Conservation (phyloP, 371 early-diverging fungal species). For the Blakeslea trispora region DNA sequence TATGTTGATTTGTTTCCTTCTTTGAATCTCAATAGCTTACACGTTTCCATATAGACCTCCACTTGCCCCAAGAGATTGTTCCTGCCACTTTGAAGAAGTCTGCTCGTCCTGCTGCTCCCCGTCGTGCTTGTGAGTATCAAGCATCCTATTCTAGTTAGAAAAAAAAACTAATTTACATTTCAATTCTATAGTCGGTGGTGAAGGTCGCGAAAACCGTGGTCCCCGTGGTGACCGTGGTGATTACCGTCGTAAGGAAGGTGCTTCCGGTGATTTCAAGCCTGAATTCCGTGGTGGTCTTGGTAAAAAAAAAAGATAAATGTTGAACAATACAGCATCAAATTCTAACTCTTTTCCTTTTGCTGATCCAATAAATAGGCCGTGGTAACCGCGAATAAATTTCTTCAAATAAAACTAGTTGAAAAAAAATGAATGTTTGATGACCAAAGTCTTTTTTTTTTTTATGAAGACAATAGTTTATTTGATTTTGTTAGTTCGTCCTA, state of each 20-base stretch:
- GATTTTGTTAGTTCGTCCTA: too few relatives aligned
- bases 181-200: slow-evolving; percentile 30
- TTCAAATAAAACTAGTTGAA: background rate
- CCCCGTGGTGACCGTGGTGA: slow-evolving; percentile 74
- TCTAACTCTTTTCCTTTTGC: background rate
- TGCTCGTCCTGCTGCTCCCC: slow-evolving; percentile 64
- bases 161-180: background rate
- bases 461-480: too few relatives aligned
- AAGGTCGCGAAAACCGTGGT: slow-evolving; percentile 54
- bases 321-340: too few relatives aligned
- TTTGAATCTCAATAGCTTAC: background rate
- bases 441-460: background rate
- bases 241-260: slow-evolving; percentile 91
- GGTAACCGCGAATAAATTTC: slow-evolving; percentile 37
- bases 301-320: slow-evolving; percentile 10
- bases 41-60: slow-evolving; percentile 57
- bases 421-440: background rate
- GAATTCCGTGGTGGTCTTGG: slow-evolving; percentile 86
- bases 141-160: background rate
- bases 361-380: too few relatives aligned
- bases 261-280: slow-evolving; percentile 88
- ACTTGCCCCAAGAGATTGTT: slow-evolving; percentile 94
- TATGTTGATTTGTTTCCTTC: slow-evolving; percentile 9
- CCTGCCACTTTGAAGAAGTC: slow-evolving; percentile 96
- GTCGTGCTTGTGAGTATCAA: slow-evolving; percentile 52